These are phyloP conservation scores for Xanthoconium purpureum DNA, from an alignment of 768 basidiomycete genomes.

Conservation along the genomic window DNA sequence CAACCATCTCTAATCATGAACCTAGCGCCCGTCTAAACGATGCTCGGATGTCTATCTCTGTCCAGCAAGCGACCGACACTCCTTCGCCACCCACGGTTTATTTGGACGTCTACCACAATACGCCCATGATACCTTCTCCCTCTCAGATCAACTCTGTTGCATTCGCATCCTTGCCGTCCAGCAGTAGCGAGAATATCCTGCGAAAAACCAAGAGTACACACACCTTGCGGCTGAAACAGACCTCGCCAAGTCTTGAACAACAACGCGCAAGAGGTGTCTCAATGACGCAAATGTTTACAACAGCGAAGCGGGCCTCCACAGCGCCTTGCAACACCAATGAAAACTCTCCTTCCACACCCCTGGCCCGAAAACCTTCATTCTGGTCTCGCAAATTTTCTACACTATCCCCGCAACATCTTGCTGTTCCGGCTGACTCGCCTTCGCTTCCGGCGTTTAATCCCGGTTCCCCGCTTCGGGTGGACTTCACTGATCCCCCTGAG, in stretches of 20 bases:
- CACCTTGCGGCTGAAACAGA: conserved; percentile 16
- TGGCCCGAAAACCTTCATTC: conserved; percentile 63
- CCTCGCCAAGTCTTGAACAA: conserved; percentile 12
- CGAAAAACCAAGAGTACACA: conserved; percentile 56
- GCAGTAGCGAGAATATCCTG: conserved; percentile 23
- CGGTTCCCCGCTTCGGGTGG: conserved; percentile 42
- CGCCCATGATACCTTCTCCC: conserved; percentile 42
- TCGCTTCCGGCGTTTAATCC: conserved; percentile 41
- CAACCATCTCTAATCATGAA: neutral
- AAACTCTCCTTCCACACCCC: conserved; percentile 33
- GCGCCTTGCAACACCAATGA: conserved; percentile 23
- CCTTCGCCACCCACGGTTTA: conserved; percentile 57
- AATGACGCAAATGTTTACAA: conserved; percentile 43
- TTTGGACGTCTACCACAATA: conserved; percentile 54
- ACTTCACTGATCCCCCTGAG: conserved; percentile 22
- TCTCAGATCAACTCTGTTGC: conserved; percentile 49
- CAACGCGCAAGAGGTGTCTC: conserved; percentile 55
- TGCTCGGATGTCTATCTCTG: conserved; percentile 13
- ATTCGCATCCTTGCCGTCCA: conserved; percentile 32
- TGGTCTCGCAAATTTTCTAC: conserved; percentile 55
- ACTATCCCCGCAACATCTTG: conserved; percentile 30
- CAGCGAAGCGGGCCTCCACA: conserved; percentile 45
- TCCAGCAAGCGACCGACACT: conserved; percentile 21
- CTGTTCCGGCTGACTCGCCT: conserved; percentile 32
- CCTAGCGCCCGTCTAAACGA: conserved; percentile 5